Base-by-base conservation (phyloP, 768 basidiomycete species). In the Xerocomellus amylosporus region DNA sequence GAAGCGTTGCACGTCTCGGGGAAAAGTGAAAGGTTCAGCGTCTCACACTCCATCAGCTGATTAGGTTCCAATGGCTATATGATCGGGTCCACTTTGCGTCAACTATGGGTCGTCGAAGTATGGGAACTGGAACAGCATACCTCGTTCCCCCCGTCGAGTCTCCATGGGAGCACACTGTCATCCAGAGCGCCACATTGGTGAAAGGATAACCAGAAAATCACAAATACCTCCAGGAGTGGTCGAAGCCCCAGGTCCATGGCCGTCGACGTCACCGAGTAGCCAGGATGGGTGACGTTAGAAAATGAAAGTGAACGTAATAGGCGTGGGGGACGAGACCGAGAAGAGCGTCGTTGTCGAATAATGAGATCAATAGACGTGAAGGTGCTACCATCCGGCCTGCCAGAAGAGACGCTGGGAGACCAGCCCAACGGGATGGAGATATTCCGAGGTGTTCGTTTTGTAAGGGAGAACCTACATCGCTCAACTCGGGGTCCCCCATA, bases 1-100 rank as follows among this genome's bases (percentile, higher is more conserved):
- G 43, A 42, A 13, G 19, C 33, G 10, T 42, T 7, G 17, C 12
- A 51, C 40, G 12, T 43, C 12, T 45, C 24, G 22, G 44, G 19
- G 6, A 46, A 20, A 42, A 63, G 28, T 10, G 49, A 52, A 15
- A 64, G 37, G 26, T 34, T 43, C 40, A 63, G 36, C 2, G 40
- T 49, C 42, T 58, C 55, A 40, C 67, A 67, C n/a, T 60, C 65
- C 33, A 41, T 46, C 15, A 54, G 24, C 28, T 51, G 43, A 39
- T 46, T 20, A 14, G 15, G 15, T 31, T 8, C n/a, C 20, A 17
- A 30, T 3, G 15, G 46, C 58, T 53, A 7, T 13, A 34, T 7
- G 34, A 8, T 20, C 28, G 19, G 17, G 33, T 37, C 0, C 47
- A 20, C 36, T 36, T 24, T 31, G 45, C 12, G 36, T 63, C 44